Base-by-base conservation (phyloP, 371 early-diverging fungal species). In the Syncephalastrum sp. region DNA sequence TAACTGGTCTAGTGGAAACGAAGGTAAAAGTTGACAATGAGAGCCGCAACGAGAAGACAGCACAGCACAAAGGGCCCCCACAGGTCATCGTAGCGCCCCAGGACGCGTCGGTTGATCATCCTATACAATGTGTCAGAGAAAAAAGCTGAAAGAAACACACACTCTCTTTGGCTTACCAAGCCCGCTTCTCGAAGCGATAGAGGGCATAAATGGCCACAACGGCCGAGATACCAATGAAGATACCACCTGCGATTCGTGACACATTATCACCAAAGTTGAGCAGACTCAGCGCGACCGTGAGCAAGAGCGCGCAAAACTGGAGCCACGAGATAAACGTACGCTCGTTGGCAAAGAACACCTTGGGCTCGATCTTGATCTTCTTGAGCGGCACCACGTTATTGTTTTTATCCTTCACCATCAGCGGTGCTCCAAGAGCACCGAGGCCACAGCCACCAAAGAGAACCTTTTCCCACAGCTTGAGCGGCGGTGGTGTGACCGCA, bases 341-440 rank as follows among this genome's bases (percentile, higher is more conserved):
- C 81, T 99, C 99, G 68, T 99, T 99, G 49, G 99, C 99, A 79
- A 99, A 99, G 74, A 91, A 99, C 19, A 98, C 98, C 77, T 99
- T 99, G 53, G 99, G 99, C 65, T 99, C 99, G 2, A 99, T 89
- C 21, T 97, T 88, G 49, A 94, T 90, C 8, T 94, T 91, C 3
- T 90, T 82, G 3, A 87, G 84, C 15, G 69, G 62, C 42, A 69
- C 59, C 13, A 57, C 45, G 33, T 44, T 50, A 47, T 61, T 56
- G 51, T 25, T 27, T 23, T 65, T 63, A 47, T 69, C 50, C 53
- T 58, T 58, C 41, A 58, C 59, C 15, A 21, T 51, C 8, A 51
- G 16, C 10, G 47, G 24, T 19, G 33, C 16, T 12, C 42, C 42
- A 6, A 38, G 42, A 1, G 41, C 59, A 4, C 25, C 29, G 12